Evolutionary conservation across 495 filamentous ascomycete species (phyloP), one percentile per base, ranked within the genome.

Genomic region (Penicillium verhagenii): DNA sequence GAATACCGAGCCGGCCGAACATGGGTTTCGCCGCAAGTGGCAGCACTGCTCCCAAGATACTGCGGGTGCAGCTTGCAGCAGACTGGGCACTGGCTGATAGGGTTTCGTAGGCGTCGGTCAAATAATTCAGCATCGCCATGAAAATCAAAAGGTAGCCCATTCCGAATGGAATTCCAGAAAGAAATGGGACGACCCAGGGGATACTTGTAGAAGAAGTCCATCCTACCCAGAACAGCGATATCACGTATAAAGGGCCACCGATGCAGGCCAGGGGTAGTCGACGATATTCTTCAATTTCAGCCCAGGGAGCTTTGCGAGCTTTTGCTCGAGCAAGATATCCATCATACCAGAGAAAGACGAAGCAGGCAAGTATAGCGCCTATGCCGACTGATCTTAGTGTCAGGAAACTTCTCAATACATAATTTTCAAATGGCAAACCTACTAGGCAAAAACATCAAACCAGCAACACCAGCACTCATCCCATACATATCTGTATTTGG

Each of bases 101-200:
- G 0, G 65, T 72, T 38, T 72, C 70, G 40, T 79, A 79, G 20
- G 74, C 72, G 47, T 79, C 75, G 13, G 72, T 71, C 23, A 79
- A 63, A 50, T 78, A 79, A 61, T 77, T 79, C 16, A 73, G 53
- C 58, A 77, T 71, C 3, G 72, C 72, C 73, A 76, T 74, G 62
- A 77, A 78, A 24, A 77, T 77, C 20, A 72, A 52, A 21, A 72
- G 59, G 25, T 73, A 69, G 10, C 72, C 73, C 50, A 72, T 66
- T 28, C 73, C 73, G 43, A 74, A 76, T 6, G 67, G 61, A 26
- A 73, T 65, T 3, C 72, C 70, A 6, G 70, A 71, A 1, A 70
- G 51, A 58, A 73, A 69, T 7, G 72, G 72, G 1, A 72, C 64
- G 10, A 72, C 69, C 72, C 72, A 75, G 49, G 69, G 72, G 38